A percentile compares a stretch with the other conserved stretches of the same genome.
These are phyloP conservation scores for Arachis hypogaea DNA, from an alignment of 306 rosid species.

Conservation along the genomic window DNA sequence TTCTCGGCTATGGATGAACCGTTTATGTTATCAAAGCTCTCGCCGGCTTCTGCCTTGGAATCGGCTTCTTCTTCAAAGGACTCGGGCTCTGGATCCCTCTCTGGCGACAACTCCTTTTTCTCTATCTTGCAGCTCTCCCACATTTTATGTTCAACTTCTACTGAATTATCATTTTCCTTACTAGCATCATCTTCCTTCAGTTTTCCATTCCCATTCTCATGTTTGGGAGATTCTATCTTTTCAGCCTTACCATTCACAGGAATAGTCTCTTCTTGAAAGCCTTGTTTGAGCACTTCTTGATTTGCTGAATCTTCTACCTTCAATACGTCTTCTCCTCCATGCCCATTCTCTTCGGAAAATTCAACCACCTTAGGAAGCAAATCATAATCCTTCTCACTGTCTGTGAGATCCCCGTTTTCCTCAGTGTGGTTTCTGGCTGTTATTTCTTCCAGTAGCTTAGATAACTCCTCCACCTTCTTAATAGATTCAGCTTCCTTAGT, in stretches of 20 bases:
- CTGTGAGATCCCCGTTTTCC: slow-evolving; percentile 80
- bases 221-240: slow-evolving; percentile 43
- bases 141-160: slow-evolving; percentile 75
- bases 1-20: slow-evolving; percentile 57
- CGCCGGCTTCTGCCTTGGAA: slow-evolving; percentile 59
- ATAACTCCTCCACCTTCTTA: slow-evolving; percentile 75
- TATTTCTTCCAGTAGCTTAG: slow-evolving; percentile 83
- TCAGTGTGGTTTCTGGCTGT: slow-evolving; percentile 56
- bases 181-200: slow-evolving; percentile 49
- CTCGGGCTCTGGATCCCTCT: slow-evolving; percentile 77
- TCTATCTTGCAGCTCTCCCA: slow-evolving; percentile 97
- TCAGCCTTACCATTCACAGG: slow-evolving; percentile 46
- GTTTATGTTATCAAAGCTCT: slow-evolving; percentile 70
- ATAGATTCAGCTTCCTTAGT: slow-evolving; percentile 67
- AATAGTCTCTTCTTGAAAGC: slow-evolving; percentile 47
- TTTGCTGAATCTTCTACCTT: slow-evolving; percentile 51
- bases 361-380: slow-evolving; percentile 91
- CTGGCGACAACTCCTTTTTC: slow-evolving; percentile 92
- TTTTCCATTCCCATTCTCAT: slow-evolving; percentile 51
- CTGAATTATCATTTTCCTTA: slow-evolving; percentile 63
- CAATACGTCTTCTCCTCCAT: slow-evolving; percentile 65
- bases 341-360: slow-evolving; percentile 93
- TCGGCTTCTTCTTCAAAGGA: slow-evolving; percentile 74
- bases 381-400: slow-evolving; percentile 92
- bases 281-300: slow-evolving; percentile 52